Base-by-base conservation (phyloP, 371 early-diverging fungal genomes). In the Spiromyces aspiralis region DNA sequence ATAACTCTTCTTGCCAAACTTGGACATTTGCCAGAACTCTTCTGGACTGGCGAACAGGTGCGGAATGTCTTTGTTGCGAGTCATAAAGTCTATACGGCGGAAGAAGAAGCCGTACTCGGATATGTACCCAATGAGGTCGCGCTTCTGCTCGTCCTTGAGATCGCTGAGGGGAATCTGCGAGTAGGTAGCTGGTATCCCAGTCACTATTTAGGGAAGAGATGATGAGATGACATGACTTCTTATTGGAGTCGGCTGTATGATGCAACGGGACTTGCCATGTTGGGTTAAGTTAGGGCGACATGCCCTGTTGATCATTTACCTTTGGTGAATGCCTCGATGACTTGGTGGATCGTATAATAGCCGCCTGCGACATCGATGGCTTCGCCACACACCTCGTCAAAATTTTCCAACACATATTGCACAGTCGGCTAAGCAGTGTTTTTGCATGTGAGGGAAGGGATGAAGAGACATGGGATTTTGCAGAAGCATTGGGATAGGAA, bases 91-190 rank as follows among this genome's bases (percentile, higher is more conserved):
- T 0, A 53, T 45, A 23, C 53, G 44, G 35, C 53, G 44, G 20
- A 46, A 48, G 49, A 53, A 62, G 26, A 49, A 26, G 0, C 63
- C 63, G 46, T 59, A 62, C 43, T 62, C 63, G 13, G 35, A 6
- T 10, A 35, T 35, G 35, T 35, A 35, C 6, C 10, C 6, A 16
- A 16, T 10, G 16, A 35, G 16, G 6, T 35, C 35, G 6, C 35
- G 6, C 10, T 35, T 6, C 16, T 35, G 10, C 6, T 52, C 43
- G 35, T 21, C 45, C 16, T 23, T 27, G 3, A 55, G 21, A 4
- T 35, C 16, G 4, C 48, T 47, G 13, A 19, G 48, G 1, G 55
- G 55, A 27, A 55, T 48, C 27, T 55, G 45, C 2, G 51, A 51
- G 45, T 50, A 54, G 12, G 54, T 51, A 2, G 56, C 42, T 19